These are phyloP conservation scores for Favolaschia claudopus DNA, from an alignment of 768 basidiomycete genomes.

Conservation along the genomic window DNA sequence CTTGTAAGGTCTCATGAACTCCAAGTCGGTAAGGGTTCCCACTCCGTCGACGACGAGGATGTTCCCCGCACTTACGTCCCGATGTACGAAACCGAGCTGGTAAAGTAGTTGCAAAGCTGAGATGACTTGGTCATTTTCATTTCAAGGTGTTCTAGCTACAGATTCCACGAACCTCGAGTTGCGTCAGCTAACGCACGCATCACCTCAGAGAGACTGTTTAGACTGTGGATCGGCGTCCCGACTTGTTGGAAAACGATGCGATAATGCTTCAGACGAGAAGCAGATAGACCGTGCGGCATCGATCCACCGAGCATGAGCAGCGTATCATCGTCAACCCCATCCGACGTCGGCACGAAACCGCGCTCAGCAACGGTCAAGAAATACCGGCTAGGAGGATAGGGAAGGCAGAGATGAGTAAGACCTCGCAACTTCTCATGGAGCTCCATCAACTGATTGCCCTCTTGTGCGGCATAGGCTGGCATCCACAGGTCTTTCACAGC, in stretches of 20 bases:
- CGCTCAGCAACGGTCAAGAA: not conserved
- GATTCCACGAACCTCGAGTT: not conserved
- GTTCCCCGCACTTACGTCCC: conserved; percentile 1
- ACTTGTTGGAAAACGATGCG: conserved; percentile 8
- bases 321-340: not conserved
- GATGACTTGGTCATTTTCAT: not conserved
- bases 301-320: not conserved
- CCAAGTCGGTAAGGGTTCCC: conserved; percentile 2
- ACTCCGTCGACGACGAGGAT: not conserved
- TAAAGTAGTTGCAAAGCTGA: not conserved
- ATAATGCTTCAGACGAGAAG: conserved; percentile 7
- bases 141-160: not conserved
- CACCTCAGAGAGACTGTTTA: not conserved
- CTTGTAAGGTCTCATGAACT: not conserved
- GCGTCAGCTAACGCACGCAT: not conserved
- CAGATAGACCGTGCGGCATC: not conserved
- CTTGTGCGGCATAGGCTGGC: not conserved
- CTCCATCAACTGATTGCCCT: not conserved
- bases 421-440: not conserved
- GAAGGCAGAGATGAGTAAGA: not conserved
- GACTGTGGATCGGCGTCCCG: not conserved
- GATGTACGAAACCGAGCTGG: not conserved
- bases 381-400: not conserved
- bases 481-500: conserved; percentile 7
- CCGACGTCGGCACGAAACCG: not conserved